phyloP scores from a whole-genome alignment of 176 grass and related monocot genomes.

The Alopecurus myosuroides region DNA sequence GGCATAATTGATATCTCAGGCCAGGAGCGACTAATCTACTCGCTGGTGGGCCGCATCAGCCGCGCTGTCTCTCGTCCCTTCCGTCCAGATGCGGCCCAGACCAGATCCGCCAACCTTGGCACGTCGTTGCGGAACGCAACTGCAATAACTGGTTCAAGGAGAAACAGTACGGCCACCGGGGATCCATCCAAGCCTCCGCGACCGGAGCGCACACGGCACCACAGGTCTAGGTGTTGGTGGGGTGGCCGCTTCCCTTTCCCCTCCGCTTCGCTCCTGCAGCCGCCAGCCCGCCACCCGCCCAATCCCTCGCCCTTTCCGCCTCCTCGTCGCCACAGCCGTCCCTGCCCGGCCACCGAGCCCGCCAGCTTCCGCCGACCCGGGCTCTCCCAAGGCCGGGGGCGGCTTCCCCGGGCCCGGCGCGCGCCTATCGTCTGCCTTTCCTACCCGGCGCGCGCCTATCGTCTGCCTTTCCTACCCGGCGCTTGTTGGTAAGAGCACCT shows the following conservation, averaged over 20 bases:
- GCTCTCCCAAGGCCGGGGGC: background rate
- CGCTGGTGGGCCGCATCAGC: background rate
- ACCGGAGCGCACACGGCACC: background rate
- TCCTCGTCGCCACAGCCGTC: background rate
- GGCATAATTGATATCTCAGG: background rate
- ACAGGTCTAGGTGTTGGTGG: background rate
- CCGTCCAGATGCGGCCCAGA: background rate
- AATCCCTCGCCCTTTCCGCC: background rate
- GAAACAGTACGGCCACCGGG: background rate
- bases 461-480: background rate
- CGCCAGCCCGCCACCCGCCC: background rate
- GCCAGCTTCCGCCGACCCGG: background rate
- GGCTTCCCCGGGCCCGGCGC: background rate
- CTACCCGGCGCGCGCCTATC: background rate
- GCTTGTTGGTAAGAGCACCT: constrained; percentile 19
- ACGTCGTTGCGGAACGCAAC: background rate
- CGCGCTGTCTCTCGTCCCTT: background rate
- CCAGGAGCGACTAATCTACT: background rate
- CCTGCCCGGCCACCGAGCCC: background rate
- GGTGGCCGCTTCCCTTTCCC: background rate
- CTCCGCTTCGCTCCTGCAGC: background rate
- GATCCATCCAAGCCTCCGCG: background rate
- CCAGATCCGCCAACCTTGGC: background rate
- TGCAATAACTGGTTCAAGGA: background rate
- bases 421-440: background rate